phyloP scores from a whole-genome alignment of 129 eudicot genomes.

The Chrysanthemum makinoi region DNA sequence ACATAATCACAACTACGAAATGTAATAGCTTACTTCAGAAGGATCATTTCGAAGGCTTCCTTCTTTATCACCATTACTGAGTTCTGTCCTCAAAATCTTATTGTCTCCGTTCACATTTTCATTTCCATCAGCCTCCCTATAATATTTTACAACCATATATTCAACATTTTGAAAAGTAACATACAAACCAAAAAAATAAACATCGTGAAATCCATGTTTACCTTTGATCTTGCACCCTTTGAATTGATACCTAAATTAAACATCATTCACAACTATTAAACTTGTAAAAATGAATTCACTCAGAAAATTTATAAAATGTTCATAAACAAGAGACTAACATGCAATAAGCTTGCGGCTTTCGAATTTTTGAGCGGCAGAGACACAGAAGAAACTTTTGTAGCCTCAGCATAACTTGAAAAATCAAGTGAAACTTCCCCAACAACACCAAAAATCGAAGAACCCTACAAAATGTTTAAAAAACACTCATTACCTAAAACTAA shows the following conservation, averaged over 20 bases:
- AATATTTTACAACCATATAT: conserved; percentile 8
- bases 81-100: conserved; percentile 47
- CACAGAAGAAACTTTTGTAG: conserved; percentile 60
- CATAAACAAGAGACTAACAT: conserved; percentile 53
- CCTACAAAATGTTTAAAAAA: conserved; percentile 40
- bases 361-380: conserved; percentile 75
- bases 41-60: conserved; percentile 38
- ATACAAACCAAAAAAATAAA: not conserved
- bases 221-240: conserved; percentile 90
- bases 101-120: conserved; percentile 38
- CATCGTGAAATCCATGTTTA: conserved; percentile 20
- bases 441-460: conserved; percentile 71
- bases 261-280: conserved; percentile 22
- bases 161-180: conserved; percentile 11
- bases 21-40: conserved; percentile 52
- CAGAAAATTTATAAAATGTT: not conserved
- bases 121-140: conserved; percentile 56
- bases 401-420: conserved; percentile 67
- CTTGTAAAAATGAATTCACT: conserved; percentile 5
- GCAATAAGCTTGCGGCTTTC: conserved; percentile 57
- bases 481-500: not conserved
- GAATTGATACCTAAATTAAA: conserved; percentile 68
- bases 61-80: conserved; percentile 45
- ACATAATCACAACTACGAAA: not conserved
- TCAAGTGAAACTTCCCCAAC: conserved; percentile 92